Evolutionary conservation across 108 stramenopile species (phyloP), one percentile per base, ranked within the genome.

Genomic region (Skeletonema tropicum): DNA sequence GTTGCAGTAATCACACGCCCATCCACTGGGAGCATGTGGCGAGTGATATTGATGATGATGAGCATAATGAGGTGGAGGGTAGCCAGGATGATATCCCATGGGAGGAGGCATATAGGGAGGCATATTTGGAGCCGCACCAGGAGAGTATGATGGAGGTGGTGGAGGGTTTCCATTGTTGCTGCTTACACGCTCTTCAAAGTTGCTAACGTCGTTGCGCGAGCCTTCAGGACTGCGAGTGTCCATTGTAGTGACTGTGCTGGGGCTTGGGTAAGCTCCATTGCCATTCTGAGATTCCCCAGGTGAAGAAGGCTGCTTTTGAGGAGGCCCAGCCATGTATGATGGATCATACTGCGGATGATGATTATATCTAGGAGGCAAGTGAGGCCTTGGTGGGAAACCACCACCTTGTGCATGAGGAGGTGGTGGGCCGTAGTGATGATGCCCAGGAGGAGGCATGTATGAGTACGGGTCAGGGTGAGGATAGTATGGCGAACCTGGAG

Each of bases 1-100:
- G 33, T 87, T 80, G 84, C 92, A 95, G 63, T 88, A 95, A 61
- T 93, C 92, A 57, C 92, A 92, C 10, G 92, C 87, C 94, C 92
- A 95, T 23, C 84, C 31, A 23, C 14, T 41, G 10, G 68, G 30
- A 17, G 68, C 57, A 38, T 70, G 25, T 2, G 68, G 68, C 5
- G 68, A 48, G 23, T 49, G 67, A 19, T 68, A 68, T n/a, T 57
- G 67, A 55, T 52, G 52, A 55, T 52, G 52, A 57, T 57, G 19
- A 15, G 55, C 68, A 52, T 17, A 35, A 33, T 17, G 19, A 3
- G 45, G 55, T 35, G 49, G 55, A 0, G 67, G 31, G 46, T 25
- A 52, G 6, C 30, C 10, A 39, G 36, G 71, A 63, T 64, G 41
- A 31, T 38, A 42, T 25, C 41, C 32, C 71, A 73, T 73, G 12